phyloP scores from a whole-genome alignment of 2,329 filamentous ascomycete genomes.

The Paraconiothyrium brasiliense region DNA sequence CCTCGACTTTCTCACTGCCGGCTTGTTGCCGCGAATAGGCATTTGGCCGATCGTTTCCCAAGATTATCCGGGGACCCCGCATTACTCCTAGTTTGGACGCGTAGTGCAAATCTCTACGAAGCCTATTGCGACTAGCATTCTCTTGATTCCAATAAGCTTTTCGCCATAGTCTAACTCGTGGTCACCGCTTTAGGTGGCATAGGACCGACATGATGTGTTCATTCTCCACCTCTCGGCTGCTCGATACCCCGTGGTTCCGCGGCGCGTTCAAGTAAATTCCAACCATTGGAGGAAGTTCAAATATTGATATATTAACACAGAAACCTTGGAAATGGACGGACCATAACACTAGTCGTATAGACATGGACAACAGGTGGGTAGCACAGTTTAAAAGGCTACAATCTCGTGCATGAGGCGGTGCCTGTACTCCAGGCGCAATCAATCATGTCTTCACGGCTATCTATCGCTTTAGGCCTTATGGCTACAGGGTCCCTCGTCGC shows the following conservation, averaged over 20 bases:
- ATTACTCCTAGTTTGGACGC: neutral
- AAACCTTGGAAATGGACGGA: neutral
- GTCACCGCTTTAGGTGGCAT: neutral
- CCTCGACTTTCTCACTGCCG: neutral
- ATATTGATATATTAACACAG: conserved; percentile 6
- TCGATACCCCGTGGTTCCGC: conserved; percentile 1
- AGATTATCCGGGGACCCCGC: conserved; percentile 15
- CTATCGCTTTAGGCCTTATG: conserved; percentile 23
- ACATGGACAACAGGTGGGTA: neutral
- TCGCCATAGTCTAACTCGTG: conserved; percentile 1
- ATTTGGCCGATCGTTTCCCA: neutral
- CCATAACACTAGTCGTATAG: neutral
- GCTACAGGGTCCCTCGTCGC: conserved; percentile 48
- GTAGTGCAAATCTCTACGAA: neutral
- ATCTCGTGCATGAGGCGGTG: neutral
- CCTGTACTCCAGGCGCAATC: neutral
- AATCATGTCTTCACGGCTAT: conserved; percentile 22
- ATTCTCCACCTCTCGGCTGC: conserved; percentile 7
- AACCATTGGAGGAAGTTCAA: conserved; percentile 13
- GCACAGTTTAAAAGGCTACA: conserved; percentile 5
- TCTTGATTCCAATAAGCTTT: conserved; percentile 12
- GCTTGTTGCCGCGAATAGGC: neutral
- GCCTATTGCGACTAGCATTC: conserved; percentile 3
- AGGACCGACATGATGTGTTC: neutral
- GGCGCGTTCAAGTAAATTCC: too few relatives aligned